Percentiles rank a stretch among this genome's conserved stretches.
These are phyloP conservation scores for Wickerhamiella siamensis DNA, from an alignment of 805 yeast species.

Conservation along the genomic window DNA sequence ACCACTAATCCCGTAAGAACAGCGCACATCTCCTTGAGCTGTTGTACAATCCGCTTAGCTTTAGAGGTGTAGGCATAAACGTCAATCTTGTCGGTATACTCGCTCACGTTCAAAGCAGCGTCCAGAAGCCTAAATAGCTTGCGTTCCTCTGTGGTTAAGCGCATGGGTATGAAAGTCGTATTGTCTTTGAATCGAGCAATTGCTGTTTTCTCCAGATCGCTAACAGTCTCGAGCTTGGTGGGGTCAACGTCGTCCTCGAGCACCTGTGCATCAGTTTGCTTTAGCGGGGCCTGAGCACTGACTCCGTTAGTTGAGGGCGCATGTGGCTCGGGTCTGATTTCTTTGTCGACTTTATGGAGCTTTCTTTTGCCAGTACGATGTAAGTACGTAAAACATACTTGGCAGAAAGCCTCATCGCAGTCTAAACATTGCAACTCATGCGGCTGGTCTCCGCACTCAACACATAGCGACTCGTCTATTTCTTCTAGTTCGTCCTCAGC, in stretches of 20 bases:
- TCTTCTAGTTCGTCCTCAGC: background rate
- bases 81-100: constrained; percentile 68
- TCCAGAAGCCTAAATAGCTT: constrained; percentile 51
- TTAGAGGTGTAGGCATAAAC: constrained; percentile 52
- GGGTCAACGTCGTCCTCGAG: constrained; percentile 8
- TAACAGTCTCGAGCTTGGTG: background rate
- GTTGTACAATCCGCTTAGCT: constrained; percentile 55
- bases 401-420: constrained; percentile 57
- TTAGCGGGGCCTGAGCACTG: constrained; percentile 6
- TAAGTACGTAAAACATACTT: constrained; percentile 51
- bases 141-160: constrained; percentile 55
- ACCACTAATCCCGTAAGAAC: constrained; percentile 66
- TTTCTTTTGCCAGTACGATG: constrained; percentile 46
- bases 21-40: constrained; percentile 62
- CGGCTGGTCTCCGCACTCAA: constrained; percentile 65
- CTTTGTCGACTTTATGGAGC: constrained; percentile 17
- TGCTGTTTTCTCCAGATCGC: constrained; percentile 4
- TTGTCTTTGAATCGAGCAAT: constrained; percentile 25
- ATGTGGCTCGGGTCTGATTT: constrained; percentile 8
- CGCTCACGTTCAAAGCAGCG: constrained; percentile 66
- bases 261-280: constrained; percentile 11
- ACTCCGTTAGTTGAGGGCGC: constrained; percentile 1
- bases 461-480: constrained; percentile 31
- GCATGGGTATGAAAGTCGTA: constrained; percentile 46
- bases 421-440: constrained; percentile 44